These are phyloP conservation scores for Penicillium olsonii DNA, from an alignment of 2,329 filamentous ascomycete species.

Conservation along the genomic window DNA sequence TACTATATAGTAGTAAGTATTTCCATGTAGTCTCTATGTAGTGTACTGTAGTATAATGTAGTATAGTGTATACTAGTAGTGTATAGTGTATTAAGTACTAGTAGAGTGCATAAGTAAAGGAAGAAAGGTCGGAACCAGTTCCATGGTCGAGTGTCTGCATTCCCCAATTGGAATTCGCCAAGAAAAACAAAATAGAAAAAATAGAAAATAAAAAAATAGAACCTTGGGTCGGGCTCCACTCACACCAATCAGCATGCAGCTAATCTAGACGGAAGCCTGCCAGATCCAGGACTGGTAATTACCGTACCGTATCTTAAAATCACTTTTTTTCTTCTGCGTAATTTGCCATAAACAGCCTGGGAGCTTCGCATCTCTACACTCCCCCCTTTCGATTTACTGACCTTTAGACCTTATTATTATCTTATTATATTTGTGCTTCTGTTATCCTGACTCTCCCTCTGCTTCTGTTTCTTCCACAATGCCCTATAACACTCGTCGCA, in stretches of 20 bases:
- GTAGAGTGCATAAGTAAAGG: not conserved
- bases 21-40: too few species aligned
- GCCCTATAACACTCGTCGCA: conserved; percentile 96
- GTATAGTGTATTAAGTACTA: too few species aligned
- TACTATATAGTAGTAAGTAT: too few species aligned
- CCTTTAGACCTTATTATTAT: conserved; percentile 13
- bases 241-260: conserved; percentile 27
- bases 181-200: conserved; percentile 4
- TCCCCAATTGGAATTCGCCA: not conserved
- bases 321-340: not conserved
- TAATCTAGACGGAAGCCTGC: conserved; percentile 21
- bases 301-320: conserved; percentile 6
- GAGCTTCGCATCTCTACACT: conserved; percentile 23
- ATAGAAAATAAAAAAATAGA: conserved; percentile 10
- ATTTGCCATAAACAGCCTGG: conserved; percentile 19
- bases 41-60: too few species aligned
- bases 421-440: conserved; percentile 16
- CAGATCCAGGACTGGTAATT: conserved; percentile 14
- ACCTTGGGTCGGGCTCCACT: not conserved
- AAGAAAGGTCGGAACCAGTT: not conserved
- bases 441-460: conserved; percentile 10
- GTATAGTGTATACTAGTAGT: too few species aligned
- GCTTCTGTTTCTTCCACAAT: conserved; percentile 53
- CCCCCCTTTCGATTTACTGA: conserved; percentile 18
- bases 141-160: conserved; percentile 8